phyloP scores from a whole-genome alignment of 176 grass and related monocot genomes.

The Eleusine coracana region DNA sequence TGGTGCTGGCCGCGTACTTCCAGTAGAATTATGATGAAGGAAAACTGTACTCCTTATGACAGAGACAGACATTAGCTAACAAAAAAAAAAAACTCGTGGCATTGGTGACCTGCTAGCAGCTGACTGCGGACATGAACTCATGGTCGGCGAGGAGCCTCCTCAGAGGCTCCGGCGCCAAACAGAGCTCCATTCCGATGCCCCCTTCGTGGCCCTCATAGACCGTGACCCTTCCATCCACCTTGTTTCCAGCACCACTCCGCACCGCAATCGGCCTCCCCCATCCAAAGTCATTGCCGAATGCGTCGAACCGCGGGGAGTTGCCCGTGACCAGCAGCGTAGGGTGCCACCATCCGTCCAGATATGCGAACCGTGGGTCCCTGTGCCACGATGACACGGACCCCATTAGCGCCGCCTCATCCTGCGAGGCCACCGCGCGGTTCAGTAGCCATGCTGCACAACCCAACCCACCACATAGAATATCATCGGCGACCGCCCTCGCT shows the following conservation, averaged over 20 bases:
- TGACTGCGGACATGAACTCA: constrained; percentile 18
- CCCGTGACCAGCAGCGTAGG: constrained; percentile 22
- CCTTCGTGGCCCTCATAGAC: constrained; percentile 29
- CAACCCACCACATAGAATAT: too few species aligned
- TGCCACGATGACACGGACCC: constrained; percentile 8
- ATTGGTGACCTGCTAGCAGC: too few species aligned
- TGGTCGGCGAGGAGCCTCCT: constrained; percentile 23
- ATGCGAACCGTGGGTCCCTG: constrained; percentile 12
- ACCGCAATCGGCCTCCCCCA: constrained; percentile 50
- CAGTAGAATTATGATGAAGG: too few species aligned
- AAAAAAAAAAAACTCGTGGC: too few species aligned
- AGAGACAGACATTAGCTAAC: too few species aligned
- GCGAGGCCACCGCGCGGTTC: constrained; percentile 45
- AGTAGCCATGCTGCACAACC: constrained; percentile 40
- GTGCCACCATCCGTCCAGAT: neutral
- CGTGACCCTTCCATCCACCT: constrained; percentile 46
- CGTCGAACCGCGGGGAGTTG: constrained; percentile 57
- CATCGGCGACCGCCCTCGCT: too few species aligned
- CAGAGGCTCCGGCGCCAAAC: constrained; percentile 14
- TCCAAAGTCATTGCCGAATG: constrained; percentile 51
- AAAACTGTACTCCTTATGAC: too few species aligned
- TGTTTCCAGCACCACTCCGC: constrained; percentile 46
- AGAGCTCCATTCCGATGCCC: constrained; percentile 32
- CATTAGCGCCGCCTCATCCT: constrained; percentile 24
- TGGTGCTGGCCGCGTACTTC: too few species aligned